Base-by-base conservation (phyloP, 2,329 filamentous ascomycete genomes). In the Decorospora gaudefroyi region DNA sequence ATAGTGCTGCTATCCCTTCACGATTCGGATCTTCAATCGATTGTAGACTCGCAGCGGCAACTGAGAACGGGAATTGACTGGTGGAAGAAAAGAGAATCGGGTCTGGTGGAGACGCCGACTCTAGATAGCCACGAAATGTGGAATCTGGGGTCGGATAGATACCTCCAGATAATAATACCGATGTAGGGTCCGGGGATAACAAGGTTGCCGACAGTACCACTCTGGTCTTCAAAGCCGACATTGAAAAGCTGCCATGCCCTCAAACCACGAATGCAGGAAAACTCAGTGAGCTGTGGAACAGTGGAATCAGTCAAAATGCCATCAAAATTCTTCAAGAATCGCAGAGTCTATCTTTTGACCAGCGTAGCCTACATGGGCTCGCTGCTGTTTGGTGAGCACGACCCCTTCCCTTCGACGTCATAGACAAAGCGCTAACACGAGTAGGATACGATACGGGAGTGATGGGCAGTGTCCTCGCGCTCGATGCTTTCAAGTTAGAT, bases 351-450 rank as follows among this genome's bases (percentile, higher is more conserved):
- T 23, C 32, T 46, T n/a, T 12, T 46, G 17, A 46, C 43, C 9
- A 41, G 38, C 32, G 43, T 46, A 21, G 43, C 43, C 38, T 46
- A 46, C 22, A 46, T 43, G 38, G 43, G 43, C 38, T 46, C 43
- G 22, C 43, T 46, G 23, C 38, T 46, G 19, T 46, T 46, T 22
- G 43, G 38, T 46, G 21, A 12, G 38, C 18, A 33, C 22, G 0
- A 5, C 8, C n/a, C n/a, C n/a, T 13, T 10, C 19, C 7, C 3
- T 22, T 8, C 6, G n/a, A n/a, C 2, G 15, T 11, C 13, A 3
- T 19, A 8, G 4, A 25, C 15, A 15, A 34, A 3, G n/a, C 11
- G 28, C 38, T 46, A 9, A 46, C 19, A 27, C 9, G 7, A 15
- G 15, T 11, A 46, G 43, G 43, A 36, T 46, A 46, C 21, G 43